These are phyloP conservation scores for Diaporthe capsici DNA, from an alignment of 2,329 filamentous ascomycete species.

Conservation along the genomic window DNA sequence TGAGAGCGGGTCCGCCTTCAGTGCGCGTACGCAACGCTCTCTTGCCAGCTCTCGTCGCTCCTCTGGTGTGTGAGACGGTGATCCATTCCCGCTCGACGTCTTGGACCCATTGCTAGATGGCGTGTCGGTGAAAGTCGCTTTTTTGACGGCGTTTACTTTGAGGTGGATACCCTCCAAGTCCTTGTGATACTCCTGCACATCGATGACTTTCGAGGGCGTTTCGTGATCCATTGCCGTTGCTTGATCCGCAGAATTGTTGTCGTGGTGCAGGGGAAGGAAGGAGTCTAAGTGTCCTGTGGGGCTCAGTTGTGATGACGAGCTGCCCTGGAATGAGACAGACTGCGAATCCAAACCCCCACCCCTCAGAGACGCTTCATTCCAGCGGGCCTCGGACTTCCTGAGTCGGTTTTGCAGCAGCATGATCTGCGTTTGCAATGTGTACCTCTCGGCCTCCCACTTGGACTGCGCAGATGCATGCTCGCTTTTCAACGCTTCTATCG, in stretches of 20 bases:
- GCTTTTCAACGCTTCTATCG: conserved; percentile 37
- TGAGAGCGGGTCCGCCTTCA: conserved; percentile 63
- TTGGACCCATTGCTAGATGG: conserved; percentile 48
- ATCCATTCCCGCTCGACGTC: conserved; percentile 47
- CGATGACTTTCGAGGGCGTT: conserved; percentile 56
- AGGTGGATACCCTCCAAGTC: conserved; percentile 72
- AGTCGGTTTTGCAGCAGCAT: conserved; percentile 43
- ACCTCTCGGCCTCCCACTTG: conserved; percentile 53
- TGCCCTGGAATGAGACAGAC: conserved; percentile 41
- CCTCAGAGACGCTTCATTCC: conserved; percentile 35
- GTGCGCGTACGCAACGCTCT: conserved; percentile 43
- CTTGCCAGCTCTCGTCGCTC: conserved; percentile 31
- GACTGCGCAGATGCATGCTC: conserved; percentile 36
- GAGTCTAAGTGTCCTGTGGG: conserved; percentile 53
- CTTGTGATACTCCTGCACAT: conserved; percentile 70
- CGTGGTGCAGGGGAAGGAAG: conserved; percentile 45
- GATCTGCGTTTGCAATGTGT: conserved; percentile 46
- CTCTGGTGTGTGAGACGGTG: conserved; percentile 38
- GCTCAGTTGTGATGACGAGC: conserved; percentile 47
- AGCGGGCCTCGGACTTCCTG: conserved; percentile 40
- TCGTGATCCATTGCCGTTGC: conserved; percentile 25
- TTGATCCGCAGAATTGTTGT: conserved; percentile 18
- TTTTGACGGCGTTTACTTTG: conserved; percentile 67
- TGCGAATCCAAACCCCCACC: conserved; percentile 39
- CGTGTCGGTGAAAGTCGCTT: conserved; percentile 63